Conservation (phyloP, 108 stramenopile genomes). For the Mediolabrus comicus region DNA sequence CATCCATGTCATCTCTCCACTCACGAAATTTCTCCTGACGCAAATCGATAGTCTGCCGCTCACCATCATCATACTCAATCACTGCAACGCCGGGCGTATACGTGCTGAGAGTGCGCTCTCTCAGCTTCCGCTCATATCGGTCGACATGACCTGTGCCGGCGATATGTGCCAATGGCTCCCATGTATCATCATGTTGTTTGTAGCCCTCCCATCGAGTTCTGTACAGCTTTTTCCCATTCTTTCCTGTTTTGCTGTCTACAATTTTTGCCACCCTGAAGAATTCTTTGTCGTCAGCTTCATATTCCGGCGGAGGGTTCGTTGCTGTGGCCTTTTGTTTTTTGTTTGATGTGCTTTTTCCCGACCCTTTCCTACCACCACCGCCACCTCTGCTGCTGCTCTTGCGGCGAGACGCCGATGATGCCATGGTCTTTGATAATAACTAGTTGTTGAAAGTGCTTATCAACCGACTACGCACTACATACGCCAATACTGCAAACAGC, state of each 20-base stretch:
- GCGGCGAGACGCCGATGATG: conserved; percentile 1
- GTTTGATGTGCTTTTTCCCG: too few species aligned
- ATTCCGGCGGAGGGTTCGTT: neutral
- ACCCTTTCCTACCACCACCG: too few species aligned
- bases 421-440: neutral
- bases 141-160: conserved; percentile 39
- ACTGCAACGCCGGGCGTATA: conserved; percentile 26
- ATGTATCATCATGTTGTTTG: conserved; percentile 26
- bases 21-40: conserved; percentile 30
- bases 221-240: conserved; percentile 5
- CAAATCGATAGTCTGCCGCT: conserved; percentile 30
- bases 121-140: conserved; percentile 20
- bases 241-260: conserved; percentile 8
- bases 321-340: neutral
- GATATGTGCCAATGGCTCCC: conserved; percentile 35
- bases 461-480: too few species aligned
- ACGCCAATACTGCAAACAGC: too few species aligned
- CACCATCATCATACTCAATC: conserved; percentile 42
- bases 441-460: too few species aligned
- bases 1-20: conserved; percentile 4
- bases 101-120: conserved; percentile 9
- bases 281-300: conserved; percentile 3
- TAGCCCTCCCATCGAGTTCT: conserved; percentile 36
- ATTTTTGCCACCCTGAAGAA: conserved; percentile 29
- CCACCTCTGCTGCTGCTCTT: neutral